Evolutionary conservation across 257 asterid genomes (phyloP), one percentile per base, ranked within the genome.

Genomic region (Echites panduratus): DNA sequence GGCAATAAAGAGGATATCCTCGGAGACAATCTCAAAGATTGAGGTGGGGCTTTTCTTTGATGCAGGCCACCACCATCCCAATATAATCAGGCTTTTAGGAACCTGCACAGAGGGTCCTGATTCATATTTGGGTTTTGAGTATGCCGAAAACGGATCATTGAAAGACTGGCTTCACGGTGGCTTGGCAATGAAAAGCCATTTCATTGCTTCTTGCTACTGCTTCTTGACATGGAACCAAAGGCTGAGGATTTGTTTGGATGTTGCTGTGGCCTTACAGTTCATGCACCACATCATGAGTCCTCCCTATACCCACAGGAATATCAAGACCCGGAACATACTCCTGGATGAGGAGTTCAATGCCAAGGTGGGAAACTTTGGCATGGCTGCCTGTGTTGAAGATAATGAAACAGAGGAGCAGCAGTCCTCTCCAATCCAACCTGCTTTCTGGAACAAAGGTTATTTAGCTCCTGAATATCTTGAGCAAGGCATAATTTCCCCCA

Each of bases 141-240:
- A 86, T 43, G 97, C 95, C 0, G 82, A 74, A 24, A 92, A 92
- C 20, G 97, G 98, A 0, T 86, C 93, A 0, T 67, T 90, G 50
- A 92, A 89, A 72, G 98, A 92, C 32, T 92, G 98, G 98, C 88
- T 92, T 26, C 98, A 92, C 26, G 89, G 98, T 8, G 97, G 97
- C 3, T 76, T 87, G 64, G 98, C 96, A 11, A 86, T 90, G 84
- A 92, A 92, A 81, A 92, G 95, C 85, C 97, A 85, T 9, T 92
- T 92, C 75, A 88, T 92, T 5, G 91, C 92, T 5, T 90, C 98
- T 0, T 92, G 97, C 84, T 63, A 87, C 74, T 90, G 97, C 61
- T 90, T 90, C 83, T 82, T 92, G 84, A 83, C 73, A 7, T 90
- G 98, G 98, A 81, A 70, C 26, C 97, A 90, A 69, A 77, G 98